Percentiles rank a stretch among this genome's conserved stretches.
Evolutionary conservation across 2,329 filamentous ascomycete species (phyloP).

Genomic region (Allantophomopsis lycopodina): DNA sequence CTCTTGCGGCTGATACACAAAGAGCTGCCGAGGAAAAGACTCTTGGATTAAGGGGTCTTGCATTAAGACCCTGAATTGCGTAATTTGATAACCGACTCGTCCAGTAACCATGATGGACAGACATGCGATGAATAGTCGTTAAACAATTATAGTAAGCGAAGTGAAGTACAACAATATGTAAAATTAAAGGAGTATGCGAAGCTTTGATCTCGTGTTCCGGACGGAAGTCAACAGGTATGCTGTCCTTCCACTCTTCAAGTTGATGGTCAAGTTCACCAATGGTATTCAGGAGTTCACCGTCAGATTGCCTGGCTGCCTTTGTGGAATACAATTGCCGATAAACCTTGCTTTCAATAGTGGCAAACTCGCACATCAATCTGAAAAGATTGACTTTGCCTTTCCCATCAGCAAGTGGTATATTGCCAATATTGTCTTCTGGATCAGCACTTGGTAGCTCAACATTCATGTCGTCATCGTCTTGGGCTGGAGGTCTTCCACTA

Average conservation of each 20-base stretch:
- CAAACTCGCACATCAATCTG: conserved; percentile 80
- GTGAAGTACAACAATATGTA: conserved; percentile 88
- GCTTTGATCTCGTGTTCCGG: conserved; percentile 94
- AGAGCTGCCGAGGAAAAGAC: conserved; percentile 89
- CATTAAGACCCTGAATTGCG: conserved; percentile 87
- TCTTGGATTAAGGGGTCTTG: conserved; percentile 77
- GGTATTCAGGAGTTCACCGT: conserved; percentile 85
- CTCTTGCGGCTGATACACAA: conserved; percentile 83
- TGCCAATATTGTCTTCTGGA: conserved; percentile 83
- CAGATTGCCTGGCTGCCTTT: conserved; percentile 79
- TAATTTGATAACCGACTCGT: conserved; percentile 89
- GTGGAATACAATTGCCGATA: conserved; percentile 91
- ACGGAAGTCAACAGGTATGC: conserved; percentile 89
- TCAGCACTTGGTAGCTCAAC: conserved; percentile 88
- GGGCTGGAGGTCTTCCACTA: conserved; percentile 57
- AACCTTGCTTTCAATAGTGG: conserved; percentile 83
- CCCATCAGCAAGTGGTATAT: conserved; percentile 79
- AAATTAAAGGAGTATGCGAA: conserved; percentile 79
- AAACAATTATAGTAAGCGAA: conserved; percentile 97
- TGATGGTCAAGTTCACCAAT: conserved; percentile 88
- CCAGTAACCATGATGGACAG: conserved; percentile 96
- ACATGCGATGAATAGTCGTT: conserved; percentile 97
- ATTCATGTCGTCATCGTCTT: conserved; percentile 81
- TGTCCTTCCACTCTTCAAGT: conserved; percentile 92
- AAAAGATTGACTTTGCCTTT: conserved; percentile 94